Evolutionary conservation across 306 rosid species (phyloP).

Genomic region (Prinsepia uniflora): DNA sequence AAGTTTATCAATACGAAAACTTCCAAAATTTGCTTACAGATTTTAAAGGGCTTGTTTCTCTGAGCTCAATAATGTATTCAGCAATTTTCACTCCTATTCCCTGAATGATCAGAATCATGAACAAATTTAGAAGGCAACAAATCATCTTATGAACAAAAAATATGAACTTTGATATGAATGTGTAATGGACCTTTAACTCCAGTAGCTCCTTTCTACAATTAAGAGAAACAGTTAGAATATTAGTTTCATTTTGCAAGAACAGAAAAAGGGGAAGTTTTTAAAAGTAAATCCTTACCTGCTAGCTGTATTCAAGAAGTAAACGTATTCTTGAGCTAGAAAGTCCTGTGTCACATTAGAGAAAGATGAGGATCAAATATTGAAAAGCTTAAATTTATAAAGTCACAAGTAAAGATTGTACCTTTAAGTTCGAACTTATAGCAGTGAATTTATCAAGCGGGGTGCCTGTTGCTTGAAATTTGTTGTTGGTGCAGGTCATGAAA

Average conservation of each 20-base stretch:
- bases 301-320: conserved; percentile 76
- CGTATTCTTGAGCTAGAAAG: conserved; percentile 62
- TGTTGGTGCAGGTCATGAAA: conserved; percentile 25
- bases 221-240: background rate
- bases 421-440: conserved; percentile 48
- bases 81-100: conserved; percentile 85
- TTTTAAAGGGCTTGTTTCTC: conserved; percentile 76
- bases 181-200: conserved; percentile 58
- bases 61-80: conserved; percentile 72
- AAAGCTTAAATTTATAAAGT: conserved; percentile 6
- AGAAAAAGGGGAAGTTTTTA: conserved; percentile 8
- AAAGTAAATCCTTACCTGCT: conserved; percentile 50
- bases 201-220: conserved; percentile 70
- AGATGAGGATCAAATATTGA: conserved; percentile 24
- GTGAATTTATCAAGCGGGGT: conserved; percentile 74
- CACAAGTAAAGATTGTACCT: conserved; percentile 40
- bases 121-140: conserved; percentile 10
- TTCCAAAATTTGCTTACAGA: conserved; percentile 46
- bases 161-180: background rate
- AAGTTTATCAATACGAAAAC: background rate
- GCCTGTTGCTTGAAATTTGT: conserved; percentile 25
- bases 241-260: background rate
- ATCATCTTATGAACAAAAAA: background rate
- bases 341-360: conserved; percentile 36
- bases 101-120: conserved; percentile 32